These are phyloP conservation scores for Solanum sejunctum DNA, from an alignment of 257 asterid genomes.

Conservation along the genomic window DNA sequence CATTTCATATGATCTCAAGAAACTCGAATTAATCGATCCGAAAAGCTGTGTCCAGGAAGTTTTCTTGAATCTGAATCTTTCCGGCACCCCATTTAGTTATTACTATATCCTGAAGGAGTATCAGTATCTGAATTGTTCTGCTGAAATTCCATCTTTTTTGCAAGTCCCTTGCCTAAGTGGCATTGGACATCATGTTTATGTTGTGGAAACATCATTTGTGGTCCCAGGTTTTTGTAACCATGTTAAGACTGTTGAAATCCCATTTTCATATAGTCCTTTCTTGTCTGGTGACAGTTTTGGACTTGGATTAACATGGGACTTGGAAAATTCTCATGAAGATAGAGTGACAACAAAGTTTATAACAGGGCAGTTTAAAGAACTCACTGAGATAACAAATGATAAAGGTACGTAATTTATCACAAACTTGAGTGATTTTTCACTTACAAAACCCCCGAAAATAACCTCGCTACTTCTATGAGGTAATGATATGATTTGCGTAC, in stretches of 20 bases:
- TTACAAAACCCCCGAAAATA: background rate
- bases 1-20: slow-evolving; percentile 12
- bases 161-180: slow-evolving; percentile 38
- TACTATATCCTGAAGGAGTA: slow-evolving; percentile 20
- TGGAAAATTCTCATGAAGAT: background rate
- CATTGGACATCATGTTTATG: slow-evolving; percentile 17
- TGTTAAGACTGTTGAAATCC: slow-evolving; percentile 23
- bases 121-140: slow-evolving; percentile 34
- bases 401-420: background rate
- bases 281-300: slow-evolving; percentile 39
- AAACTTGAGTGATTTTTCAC: background rate
- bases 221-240: slow-evolving; percentile 16
- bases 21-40: slow-evolving; percentile 25
- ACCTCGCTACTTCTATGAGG: no score
- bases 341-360: background rate
- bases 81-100: slow-evolving; percentile 31
- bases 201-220: slow-evolving; percentile 12
- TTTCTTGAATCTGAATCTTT: slow-evolving; percentile 36
- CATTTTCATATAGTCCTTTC: slow-evolving; percentile 35
- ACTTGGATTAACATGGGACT: slow-evolving; percentile 27
- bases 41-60: slow-evolving; percentile 33
- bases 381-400: background rate
- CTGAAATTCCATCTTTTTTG: background rate
- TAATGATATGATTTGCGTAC: no score
- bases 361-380: background rate